These are phyloP conservation scores for Brassica nigra DNA, from an alignment of 345 rosid species.

Conservation along the genomic window DNA sequence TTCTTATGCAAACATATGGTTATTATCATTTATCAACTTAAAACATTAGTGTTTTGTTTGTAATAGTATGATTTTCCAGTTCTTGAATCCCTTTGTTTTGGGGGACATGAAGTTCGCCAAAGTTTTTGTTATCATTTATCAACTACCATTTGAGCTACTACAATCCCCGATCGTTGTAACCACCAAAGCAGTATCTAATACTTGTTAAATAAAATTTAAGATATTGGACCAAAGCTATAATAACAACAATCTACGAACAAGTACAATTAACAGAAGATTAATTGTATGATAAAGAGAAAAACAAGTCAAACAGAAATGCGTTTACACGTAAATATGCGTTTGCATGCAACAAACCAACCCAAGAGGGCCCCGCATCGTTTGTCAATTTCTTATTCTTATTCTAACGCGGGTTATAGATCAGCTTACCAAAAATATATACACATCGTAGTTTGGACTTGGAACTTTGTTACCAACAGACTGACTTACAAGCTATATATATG, in stretches of 20 bases:
- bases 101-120: background rate
- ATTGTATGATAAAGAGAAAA: background rate
- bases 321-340: conserved; percentile 6
- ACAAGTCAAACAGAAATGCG: background rate
- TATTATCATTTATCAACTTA: conserved; percentile 7
- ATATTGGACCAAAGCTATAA: background rate
- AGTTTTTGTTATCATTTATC: no score
- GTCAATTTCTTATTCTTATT: conserved; percentile 20
- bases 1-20: conserved; percentile 16
- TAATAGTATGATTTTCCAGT: conserved; percentile 3
- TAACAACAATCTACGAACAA: background rate
- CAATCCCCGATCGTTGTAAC: no score
- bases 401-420: background rate
- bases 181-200: no score
- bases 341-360: background rate
- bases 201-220: background rate
- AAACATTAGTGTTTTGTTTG: conserved; percentile 9
- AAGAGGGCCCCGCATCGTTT: conserved; percentile 25
- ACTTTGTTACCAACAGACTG: conserved; percentile 19
- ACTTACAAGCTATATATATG: conserved; percentile 13
- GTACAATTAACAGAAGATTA: background rate
- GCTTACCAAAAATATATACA: background rate
- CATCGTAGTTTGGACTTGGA: background rate
- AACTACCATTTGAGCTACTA: no score
- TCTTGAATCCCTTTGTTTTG: background rate